Percentiles rank a stretch among this genome's conserved stretches.
Evolutionary conservation across 2,329 filamentous ascomycete species (phyloP).

Genomic region (Aureobasidium sp.): DNA sequence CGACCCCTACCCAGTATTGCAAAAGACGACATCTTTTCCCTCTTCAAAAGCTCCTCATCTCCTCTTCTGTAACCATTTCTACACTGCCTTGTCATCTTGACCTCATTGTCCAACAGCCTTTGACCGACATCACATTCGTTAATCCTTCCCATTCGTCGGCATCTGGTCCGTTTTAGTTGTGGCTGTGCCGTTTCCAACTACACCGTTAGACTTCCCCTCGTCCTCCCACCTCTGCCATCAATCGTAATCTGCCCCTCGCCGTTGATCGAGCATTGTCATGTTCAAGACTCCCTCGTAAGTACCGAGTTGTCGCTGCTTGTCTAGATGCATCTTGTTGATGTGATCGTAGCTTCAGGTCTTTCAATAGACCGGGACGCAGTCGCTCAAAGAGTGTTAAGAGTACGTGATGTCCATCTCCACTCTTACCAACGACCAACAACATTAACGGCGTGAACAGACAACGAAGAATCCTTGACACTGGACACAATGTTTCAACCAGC

Average conservation of each 20-base stretch:
- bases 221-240: slow-evolving; percentile 2
- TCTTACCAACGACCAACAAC: neutral
- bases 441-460: neutral
- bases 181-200: slow-evolving; percentile 9
- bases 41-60: neutral
- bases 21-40: neutral
- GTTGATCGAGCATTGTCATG: slow-evolving; percentile 6
- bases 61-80: slow-evolving; percentile 5
- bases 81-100: slow-evolving; percentile 1
- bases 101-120: slow-evolving; percentile 2
- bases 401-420: neutral
- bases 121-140: slow-evolving; percentile 7
- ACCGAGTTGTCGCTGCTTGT: neutral
- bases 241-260: slow-evolving; percentile 13
- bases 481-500: neutral
- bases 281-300: slow-evolving; percentile 15
- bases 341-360: slow-evolving; percentile 1
- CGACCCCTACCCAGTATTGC: neutral
- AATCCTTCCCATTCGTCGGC: neutral
- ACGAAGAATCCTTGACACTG: slow-evolving; percentile 1
- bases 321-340: neutral
- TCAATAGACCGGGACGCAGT: slow-evolving; percentile 4
- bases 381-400: slow-evolving; percentile 7
- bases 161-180: slow-evolving; percentile 1
- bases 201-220: slow-evolving; percentile 1